Conservation (phyloP, 768 basidiomycete species). For the Mycena galopus region DNA sequence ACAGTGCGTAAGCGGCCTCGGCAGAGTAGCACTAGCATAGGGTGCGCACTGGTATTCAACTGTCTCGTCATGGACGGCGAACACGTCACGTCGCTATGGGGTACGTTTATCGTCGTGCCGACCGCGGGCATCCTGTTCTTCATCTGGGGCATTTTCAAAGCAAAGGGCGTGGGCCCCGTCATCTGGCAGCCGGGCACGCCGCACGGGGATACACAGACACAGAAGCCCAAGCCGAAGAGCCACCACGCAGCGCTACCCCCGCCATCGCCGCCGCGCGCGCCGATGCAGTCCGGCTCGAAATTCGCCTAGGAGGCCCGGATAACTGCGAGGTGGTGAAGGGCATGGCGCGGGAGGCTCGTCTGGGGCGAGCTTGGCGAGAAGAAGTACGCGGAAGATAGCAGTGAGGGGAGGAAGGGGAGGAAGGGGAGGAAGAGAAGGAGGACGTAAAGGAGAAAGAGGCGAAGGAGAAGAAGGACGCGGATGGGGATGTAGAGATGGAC, state of each 20-base stretch:
- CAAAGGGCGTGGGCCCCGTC: too few species aligned
- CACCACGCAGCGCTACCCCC: constrained; percentile 67
- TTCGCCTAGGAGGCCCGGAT: constrained; percentile 77
- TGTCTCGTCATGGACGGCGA: too few species aligned
- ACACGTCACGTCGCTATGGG: too few species aligned
- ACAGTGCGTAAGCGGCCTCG: too few species aligned
- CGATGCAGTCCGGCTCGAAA: constrained; percentile 73
- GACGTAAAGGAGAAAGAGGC: constrained; percentile 7
- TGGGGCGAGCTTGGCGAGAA: constrained; percentile 31
- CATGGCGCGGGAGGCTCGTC: constrained; percentile 62
- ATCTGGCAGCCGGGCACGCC: too few species aligned
- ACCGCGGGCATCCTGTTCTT: too few species aligned
- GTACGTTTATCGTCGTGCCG: too few species aligned
- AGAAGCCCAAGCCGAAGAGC: constrained; percentile 74
- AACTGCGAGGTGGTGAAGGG: constrained; percentile 78
- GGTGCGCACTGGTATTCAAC: too few species aligned
- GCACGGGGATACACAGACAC: too few species aligned
- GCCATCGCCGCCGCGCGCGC: constrained; percentile 64
- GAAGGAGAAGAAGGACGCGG: constrained; percentile 27
- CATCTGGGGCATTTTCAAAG: too few species aligned
- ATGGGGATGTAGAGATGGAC: constrained; percentile 35
- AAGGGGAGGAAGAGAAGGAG: neutral
- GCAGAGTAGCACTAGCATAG: too few species aligned
- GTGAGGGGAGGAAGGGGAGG: constrained; percentile 59
- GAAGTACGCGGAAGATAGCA: constrained; percentile 58